phyloP scores from a whole-genome alignment of 306 rosid species.

The Quercus suber region DNA sequence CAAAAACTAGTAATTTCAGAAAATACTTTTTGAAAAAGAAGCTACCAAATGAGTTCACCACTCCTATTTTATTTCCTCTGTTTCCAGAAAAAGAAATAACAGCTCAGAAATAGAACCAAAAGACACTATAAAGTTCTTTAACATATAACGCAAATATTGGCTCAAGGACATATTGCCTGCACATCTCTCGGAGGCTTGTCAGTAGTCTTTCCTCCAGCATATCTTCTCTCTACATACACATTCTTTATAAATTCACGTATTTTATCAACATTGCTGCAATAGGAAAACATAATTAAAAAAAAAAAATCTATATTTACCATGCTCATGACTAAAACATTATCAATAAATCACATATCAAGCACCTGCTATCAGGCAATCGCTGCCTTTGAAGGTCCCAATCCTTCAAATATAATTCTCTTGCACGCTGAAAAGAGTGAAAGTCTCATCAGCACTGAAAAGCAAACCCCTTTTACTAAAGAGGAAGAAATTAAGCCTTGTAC shows the following conservation, averaged over 20 bases:
- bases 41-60: conserved; percentile 1
- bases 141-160: conserved; percentile 7
- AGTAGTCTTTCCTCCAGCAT: conserved; percentile 57
- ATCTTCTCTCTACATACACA: conserved; percentile 73
- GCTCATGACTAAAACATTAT: not conserved
- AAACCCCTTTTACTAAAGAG: conserved; percentile 4
- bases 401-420: conserved; percentile 78
- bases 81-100: not conserved
- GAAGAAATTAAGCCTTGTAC: conserved; percentile 33
- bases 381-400: conserved; percentile 90
- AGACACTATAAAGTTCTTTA: not conserved
- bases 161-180: conserved; percentile 54
- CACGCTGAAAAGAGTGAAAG: conserved; percentile 54
- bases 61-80: not conserved
- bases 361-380: conserved; percentile 82
- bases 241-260: conserved; percentile 74
- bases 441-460: conserved; percentile 24
- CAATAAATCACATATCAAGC: conserved; percentile 10
- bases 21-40: not conserved
- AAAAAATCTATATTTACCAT: conserved; percentile 1
- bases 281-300: conserved; percentile 21
- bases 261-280: conserved; percentile 74
- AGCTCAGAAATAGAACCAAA: not conserved
- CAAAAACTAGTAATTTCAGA: not conserved
- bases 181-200: conserved; percentile 82